Base-by-base conservation (phyloP, 139 green algal genomes). In the Coccomyxa sp. region DNA sequence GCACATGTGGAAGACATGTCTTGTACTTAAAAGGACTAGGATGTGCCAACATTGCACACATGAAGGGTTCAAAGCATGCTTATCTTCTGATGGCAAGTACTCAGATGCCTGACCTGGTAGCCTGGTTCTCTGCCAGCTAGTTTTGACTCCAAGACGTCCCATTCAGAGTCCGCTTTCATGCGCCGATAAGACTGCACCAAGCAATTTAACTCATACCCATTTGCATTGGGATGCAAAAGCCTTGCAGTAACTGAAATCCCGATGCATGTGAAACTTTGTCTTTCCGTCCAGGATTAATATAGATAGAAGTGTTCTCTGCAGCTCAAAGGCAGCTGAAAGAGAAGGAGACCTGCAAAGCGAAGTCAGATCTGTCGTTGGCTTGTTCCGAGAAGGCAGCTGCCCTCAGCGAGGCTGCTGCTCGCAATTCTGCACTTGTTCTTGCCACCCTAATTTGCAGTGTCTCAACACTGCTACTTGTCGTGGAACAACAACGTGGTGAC, bases 111-210 rank as follows among this genome's bases (percentile, higher is more conserved):
- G 58, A 81, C 83, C 83, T 90, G 83, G 81, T 91, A 96, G 0
- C 77, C 80, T 0, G 16, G 27, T 17, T 94, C 90, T 0, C 28
- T 87, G 28, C 91, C 91, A 45, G 83, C 67, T 0, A 95, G 82
- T 75, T 94, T 94, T 0, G 32, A 66, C 13, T 93, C 92, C 9
- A 97, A 38, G 0, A 81, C 79, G 21, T 94, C 87, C 93, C 93
- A 97, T 51, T 94, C 92, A 0, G 83, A 76, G 74, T 95, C 90
- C 0, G 89, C 88, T 85, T 93, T 95, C 93, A 97, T 96, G n/a
- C 88, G 85, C 13, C 93, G 75, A 83, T 95, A 91, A 15, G 84
- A 83, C 91, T 95, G 90, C 76, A 83, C 51, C 38, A 67, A 0
- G 13, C 75, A 58, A 21, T n/a, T 38, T 1, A 81, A 9, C 45